Conservation (phyloP, 805 yeast genomes). For the Teunomyces tritomae region DNA sequence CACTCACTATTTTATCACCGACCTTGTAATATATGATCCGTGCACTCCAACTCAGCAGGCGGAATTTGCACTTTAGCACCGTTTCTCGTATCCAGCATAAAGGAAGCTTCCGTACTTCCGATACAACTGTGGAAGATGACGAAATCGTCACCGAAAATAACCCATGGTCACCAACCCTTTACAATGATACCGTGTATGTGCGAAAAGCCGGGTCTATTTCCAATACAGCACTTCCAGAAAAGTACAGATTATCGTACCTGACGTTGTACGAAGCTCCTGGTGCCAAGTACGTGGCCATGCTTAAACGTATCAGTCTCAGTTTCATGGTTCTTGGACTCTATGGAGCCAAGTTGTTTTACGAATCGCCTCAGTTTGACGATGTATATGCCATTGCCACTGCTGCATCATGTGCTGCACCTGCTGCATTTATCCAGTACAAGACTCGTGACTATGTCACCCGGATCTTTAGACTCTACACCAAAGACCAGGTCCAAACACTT, state of each 20-base stretch:
- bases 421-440: conserved; percentile 46
- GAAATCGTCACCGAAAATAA: conserved; percentile 41
- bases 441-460: conserved; percentile 68
- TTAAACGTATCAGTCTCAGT: conserved; percentile 61
- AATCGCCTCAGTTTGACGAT: conserved; percentile 53
- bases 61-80: conserved; percentile 1
- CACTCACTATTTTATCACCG: not conserved
- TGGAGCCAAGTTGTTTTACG: conserved; percentile 57
- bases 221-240: conserved; percentile 47
- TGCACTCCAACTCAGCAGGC: not conserved
- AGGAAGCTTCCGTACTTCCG: conserved; percentile 21
- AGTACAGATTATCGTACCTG: conserved; percentile 53
- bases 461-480: conserved; percentile 67
- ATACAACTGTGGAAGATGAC: conserved; percentile 39
- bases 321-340: conserved; percentile 60
- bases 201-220: conserved; percentile 40
- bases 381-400: conserved; percentile 45
- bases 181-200: conserved; percentile 43
- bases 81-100: conserved; percentile 13
- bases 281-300: conserved; percentile 56
- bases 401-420: conserved; percentile 55
- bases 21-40: not conserved
- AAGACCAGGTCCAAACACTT: conserved; percentile 54
- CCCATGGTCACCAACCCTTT: conserved; percentile 46
- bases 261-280: conserved; percentile 68